A percentile compares a stretch with the other conserved stretches of the same genome.
phyloP scores from a whole-genome alignment of 106 monocot species.

The Dioscorea alata region DNA sequence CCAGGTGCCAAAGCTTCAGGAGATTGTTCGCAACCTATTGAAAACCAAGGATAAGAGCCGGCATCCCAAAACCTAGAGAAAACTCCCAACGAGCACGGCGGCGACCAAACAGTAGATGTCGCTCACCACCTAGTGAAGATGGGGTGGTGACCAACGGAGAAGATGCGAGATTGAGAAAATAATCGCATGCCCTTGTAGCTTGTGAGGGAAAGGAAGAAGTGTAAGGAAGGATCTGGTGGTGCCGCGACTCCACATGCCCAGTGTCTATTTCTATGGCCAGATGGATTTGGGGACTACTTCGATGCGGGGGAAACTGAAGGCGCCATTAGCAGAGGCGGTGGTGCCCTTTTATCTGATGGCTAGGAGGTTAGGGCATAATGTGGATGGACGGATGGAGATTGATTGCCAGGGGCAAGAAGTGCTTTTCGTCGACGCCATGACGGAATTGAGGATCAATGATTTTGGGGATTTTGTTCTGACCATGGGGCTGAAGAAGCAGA shows the following conservation, averaged over 20 bases:
- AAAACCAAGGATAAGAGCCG: no score
- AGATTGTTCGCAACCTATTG: no score
- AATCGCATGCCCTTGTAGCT: no score
- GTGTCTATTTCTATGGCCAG: conserved; percentile 91
- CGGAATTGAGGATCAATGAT: conserved; percentile 43
- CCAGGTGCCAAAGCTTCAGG: no score
- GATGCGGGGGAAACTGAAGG: conserved; percentile 28
- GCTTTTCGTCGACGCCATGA: conserved; percentile 72
- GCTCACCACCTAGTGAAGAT: no score
- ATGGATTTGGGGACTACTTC: conserved; percentile 40
- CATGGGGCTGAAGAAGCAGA: conserved; percentile 77
- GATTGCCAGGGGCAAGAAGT: conserved; percentile 73
- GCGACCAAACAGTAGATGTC: no score
- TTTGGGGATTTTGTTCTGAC: conserved; percentile 91
- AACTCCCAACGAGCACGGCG: no score
- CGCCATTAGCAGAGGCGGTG: conserved; percentile 57
- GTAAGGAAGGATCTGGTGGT: conserved; percentile 93
- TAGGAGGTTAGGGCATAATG: conserved; percentile 63
- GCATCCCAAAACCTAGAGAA: no score
- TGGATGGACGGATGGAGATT: conserved; percentile 86
- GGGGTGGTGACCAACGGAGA: no score
- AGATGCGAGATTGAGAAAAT: no score
- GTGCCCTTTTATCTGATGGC: conserved; percentile 96
- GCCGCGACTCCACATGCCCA: conserved; percentile 90
- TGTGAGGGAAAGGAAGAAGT: no score